phyloP scores from a whole-genome alignment of 1,284 basidiomycete genomes.

The Lentinula novae-zelandiae region DNA sequence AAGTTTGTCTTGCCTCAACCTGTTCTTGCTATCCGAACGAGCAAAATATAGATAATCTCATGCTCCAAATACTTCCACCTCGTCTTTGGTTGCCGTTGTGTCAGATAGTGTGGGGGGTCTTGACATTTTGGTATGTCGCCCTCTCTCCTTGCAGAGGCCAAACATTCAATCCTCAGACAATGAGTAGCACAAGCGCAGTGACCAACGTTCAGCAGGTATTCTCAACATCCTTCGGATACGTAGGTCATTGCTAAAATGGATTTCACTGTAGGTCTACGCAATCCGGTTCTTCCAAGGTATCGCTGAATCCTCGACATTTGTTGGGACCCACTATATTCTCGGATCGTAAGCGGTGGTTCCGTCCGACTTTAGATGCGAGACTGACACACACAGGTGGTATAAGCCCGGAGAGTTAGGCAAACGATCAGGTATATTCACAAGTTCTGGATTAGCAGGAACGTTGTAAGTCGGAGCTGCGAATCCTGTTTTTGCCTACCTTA shows the following conservation, averaged over 20 bases:
- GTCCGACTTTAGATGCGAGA: neutral
- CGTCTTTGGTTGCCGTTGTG: constrained; percentile 63
- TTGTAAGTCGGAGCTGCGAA: constrained; percentile 35
- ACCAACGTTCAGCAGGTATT: constrained; percentile 52
- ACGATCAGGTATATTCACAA: constrained; percentile 68
- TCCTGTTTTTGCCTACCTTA: constrained; percentile 9
- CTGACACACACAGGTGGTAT: constrained; percentile 47
- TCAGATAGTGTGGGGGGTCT: constrained; percentile 62
- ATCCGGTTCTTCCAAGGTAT: constrained; percentile 76
- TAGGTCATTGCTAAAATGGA: neutral
- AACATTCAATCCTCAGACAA: neutral
- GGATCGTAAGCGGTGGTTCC: constrained; percentile 47
- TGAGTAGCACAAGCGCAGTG: constrained; percentile 50
- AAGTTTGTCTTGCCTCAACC: constrained; percentile 33
- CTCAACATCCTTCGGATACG: neutral
- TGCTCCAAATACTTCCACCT: constrained; percentile 59
- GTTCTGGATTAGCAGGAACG: constrained; percentile 62
- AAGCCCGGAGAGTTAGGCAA: constrained; percentile 66
- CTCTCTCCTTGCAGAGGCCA: neutral
- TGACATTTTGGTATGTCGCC: constrained; percentile 53
- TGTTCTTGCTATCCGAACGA: neutral
- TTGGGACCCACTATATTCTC: constrained; percentile 71
- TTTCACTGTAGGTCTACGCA: constrained; percentile 49
- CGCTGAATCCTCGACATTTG: constrained; percentile 71
- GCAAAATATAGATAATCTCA: constrained; percentile 50